Evolutionary conservation across 2,329 filamentous ascomycete species (phyloP).

Genomic region (Fusarium beomiforme): DNA sequence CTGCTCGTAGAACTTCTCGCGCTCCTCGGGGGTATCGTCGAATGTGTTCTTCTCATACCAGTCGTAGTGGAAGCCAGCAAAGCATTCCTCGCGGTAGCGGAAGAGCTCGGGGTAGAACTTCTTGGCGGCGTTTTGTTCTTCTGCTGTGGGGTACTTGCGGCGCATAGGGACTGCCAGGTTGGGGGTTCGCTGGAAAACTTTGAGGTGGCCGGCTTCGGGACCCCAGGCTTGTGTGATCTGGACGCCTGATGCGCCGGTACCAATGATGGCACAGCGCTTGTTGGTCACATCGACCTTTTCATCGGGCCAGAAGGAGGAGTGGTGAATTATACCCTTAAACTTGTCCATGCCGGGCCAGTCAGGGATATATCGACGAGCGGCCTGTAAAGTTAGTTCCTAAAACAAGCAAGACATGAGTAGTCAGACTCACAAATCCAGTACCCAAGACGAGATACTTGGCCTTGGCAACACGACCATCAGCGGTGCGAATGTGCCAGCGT

Average conservation of each 20-base stretch:
- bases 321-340: constrained; percentile 68
- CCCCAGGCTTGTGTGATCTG: constrained; percentile 71
- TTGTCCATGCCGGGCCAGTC: constrained; percentile 67
- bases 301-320: constrained; percentile 70
- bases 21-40: constrained; percentile 61
- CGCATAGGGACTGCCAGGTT: constrained; percentile 73
- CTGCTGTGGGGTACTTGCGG: constrained; percentile 51
- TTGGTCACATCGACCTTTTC: constrained; percentile 63
- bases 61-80: constrained; percentile 69
- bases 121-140: constrained; percentile 56
- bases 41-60: constrained; percentile 64
- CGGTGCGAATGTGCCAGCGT: constrained; percentile 61
- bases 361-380: constrained; percentile 68
- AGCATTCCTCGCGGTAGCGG: constrained; percentile 60
- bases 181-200: constrained; percentile 73
- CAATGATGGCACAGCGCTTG: constrained; percentile 70
- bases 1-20: constrained; percentile 58
- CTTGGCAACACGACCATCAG: constrained; percentile 59
- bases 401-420: rapidly evolving
- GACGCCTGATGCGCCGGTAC: constrained; percentile 72
- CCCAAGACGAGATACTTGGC: constrained; percentile 63
- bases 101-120: constrained; percentile 62
- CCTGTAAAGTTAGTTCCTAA: background rate
- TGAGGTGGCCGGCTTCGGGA: constrained; percentile 60
- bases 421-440: constrained; percentile 59